Evolutionary conservation across 129 eudicot species (phyloP), one percentile per base, ranked within the genome.

Genomic region (Flaveria ramosissima): DNA sequence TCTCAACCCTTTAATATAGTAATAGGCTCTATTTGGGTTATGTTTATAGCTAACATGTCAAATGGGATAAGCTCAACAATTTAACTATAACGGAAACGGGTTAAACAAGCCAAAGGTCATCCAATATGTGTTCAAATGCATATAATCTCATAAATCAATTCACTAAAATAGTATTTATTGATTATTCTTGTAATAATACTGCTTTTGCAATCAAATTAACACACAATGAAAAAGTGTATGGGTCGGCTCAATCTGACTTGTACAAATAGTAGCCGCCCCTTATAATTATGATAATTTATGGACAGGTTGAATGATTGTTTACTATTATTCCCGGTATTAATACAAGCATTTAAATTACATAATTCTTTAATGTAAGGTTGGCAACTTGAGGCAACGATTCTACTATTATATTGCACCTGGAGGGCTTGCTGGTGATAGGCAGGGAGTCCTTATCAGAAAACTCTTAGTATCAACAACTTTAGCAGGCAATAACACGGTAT

Each of bases 391-490:
- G 85, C 85, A 89, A 82, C 73, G 78, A 23, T 87, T 89, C 79
- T 80, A 74, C 81, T 83, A 87, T 57, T 89, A 92, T 21, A 87
- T 73, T 63, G 80, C 73, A 76, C 92, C 96, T 50, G 89, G 89
- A 64, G 92, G 96, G 70, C 89, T 89, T 72, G 92, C 96, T 81
- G 96, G 96, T 61, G 92, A 89, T 78, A 85, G 96, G 57, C 83
- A 83, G 60, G 92, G 89, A 23, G 26, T n/a, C n/a, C n/a, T n/a
- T n/a, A n/a, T n/a, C n/a, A n/a, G n/a, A n/a, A n/a, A n/a, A n/a
- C n/a, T n/a, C n/a, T n/a, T n/a, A n/a, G n/a, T n/a, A n/a, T n/a
- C n/a, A n/a, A n/a, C n/a, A n/a, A n/a, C n/a, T n/a, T n/a, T n/a
- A n/a, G n/a, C n/a, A n/a, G n/a, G n/a, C n/a, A n/a, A n/a, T n/a